Evolutionary conservation across 163 green algal genomes (phyloP).

Genomic region (Trebouxiophyceae sp.): DNA sequence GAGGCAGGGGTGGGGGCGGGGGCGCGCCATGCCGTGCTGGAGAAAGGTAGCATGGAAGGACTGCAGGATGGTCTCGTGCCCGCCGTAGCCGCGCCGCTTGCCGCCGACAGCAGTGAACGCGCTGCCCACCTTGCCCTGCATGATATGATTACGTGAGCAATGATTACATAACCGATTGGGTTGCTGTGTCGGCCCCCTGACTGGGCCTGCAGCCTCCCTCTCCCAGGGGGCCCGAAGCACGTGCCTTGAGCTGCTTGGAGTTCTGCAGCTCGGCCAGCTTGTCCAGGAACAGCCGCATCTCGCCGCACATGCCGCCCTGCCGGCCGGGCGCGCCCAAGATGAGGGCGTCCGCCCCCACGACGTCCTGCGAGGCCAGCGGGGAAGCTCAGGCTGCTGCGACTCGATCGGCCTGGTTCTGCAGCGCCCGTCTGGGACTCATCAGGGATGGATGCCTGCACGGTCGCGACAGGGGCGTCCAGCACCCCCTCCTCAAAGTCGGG

Average conservation of each 20-base stretch:
- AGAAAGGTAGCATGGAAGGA: conserved; percentile 32
- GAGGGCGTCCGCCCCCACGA: conserved; percentile 24
- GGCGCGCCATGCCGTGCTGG: conserved; percentile 33
- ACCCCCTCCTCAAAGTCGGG: conserved; percentile 33
- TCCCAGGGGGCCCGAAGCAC: no score
- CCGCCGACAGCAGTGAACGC: conserved; percentile 39
- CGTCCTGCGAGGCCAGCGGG: conserved; percentile 2
- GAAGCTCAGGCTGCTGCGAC: no score
- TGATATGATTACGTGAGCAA: background rate
- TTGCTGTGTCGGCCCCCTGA: no score
- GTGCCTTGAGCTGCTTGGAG: background rate
- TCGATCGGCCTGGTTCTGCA: no score
- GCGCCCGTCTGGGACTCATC: no score
- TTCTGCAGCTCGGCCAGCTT: conserved; percentile 19
- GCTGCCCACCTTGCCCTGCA: conserved; percentile 30
- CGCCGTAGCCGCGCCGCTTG: conserved; percentile 21
- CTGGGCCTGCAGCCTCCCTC: no score
- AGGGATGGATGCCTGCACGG: conserved; percentile 3
- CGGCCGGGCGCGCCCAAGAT: conserved; percentile 29
- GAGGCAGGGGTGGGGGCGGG: background rate
- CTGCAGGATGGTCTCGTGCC: conserved; percentile 30
- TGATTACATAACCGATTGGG: no score
- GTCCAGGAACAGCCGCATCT: conserved; percentile 34
- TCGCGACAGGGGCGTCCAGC: conserved; percentile 24
- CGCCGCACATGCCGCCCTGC: conserved; percentile 31